A percentile compares a stretch with the other conserved stretches of the same genome.
These are phyloP conservation scores for Macrophomina pseudophaseolina DNA, from an alignment of 2,329 filamentous ascomycete genomes.

Conservation along the genomic window DNA sequence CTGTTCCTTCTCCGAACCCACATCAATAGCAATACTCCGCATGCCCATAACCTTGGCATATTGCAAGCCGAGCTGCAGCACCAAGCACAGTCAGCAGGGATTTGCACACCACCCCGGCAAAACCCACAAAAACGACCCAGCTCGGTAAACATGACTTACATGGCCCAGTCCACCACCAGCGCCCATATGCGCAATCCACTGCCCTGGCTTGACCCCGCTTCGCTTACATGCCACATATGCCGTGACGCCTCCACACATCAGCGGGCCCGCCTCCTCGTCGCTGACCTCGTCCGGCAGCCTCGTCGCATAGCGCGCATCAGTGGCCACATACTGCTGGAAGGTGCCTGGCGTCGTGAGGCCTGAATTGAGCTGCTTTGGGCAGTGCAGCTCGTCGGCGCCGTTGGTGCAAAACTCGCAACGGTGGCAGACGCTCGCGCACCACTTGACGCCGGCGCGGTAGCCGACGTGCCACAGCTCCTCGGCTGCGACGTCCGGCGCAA, in stretches of 20 bases:
- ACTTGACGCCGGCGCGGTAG: constrained; percentile 59
- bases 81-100: neutral
- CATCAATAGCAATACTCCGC: constrained; percentile 61
- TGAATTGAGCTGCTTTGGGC: constrained; percentile 50
- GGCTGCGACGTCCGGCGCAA: constrained; percentile 34
- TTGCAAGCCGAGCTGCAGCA: constrained; percentile 55
- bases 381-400: constrained; percentile 59
- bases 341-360: constrained; percentile 50
- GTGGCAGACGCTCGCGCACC: constrained; percentile 57
- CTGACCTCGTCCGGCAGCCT: constrained; percentile 30
- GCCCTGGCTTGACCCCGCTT: constrained; percentile 43
- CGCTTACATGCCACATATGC: constrained; percentile 47
- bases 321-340: constrained; percentile 65
- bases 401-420: constrained; percentile 57
- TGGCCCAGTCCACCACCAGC: constrained; percentile 42
- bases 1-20: constrained; percentile 40
- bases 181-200: constrained; percentile 47
- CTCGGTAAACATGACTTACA: neutral
- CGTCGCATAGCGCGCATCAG: constrained; percentile 55
- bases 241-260: constrained; percentile 49
- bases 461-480: constrained; percentile 54
- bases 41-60: constrained; percentile 55
- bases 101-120: neutral
- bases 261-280: constrained; percentile 42
- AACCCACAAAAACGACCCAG: neutral